A percentile compares a stretch with the other conserved stretches of the same genome.
Conservation (phyloP, 176 grass and related monocot species). For the Otatea glauca region DNA sequence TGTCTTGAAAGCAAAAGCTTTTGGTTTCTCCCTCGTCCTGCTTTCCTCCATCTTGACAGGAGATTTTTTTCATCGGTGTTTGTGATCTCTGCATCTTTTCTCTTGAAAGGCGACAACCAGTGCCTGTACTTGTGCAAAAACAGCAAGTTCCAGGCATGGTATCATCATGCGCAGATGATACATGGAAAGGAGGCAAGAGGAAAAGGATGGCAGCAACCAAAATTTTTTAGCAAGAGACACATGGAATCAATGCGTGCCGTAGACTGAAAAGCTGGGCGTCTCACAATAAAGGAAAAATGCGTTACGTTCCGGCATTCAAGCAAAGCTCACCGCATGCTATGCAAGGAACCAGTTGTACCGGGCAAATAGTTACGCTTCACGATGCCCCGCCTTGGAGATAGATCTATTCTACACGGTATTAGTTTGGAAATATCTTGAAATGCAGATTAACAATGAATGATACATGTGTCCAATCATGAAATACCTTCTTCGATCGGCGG, state of each 20-base stretch:
- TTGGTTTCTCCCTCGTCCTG: background rate
- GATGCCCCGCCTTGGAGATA: too few species aligned
- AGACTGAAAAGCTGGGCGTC: background rate
- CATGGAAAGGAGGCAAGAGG: constrained; percentile 4
- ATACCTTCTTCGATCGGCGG: background rate
- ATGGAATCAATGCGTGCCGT: constrained; percentile 22
- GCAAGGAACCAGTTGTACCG: background rate
- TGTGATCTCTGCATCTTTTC: constrained; percentile 10
- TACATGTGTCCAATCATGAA: background rate
- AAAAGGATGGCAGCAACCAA: background rate
- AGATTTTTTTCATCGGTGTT: background rate
- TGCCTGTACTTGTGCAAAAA: constrained; percentile 24
- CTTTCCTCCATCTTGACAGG: background rate
- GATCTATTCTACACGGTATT: background rate
- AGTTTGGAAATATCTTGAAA: background rate
- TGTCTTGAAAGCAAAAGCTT: background rate
- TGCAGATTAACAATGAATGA: background rate
- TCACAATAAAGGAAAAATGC: background rate
- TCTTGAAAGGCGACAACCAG: constrained; percentile 7
- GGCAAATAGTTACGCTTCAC: background rate
- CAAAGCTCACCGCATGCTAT: background rate
- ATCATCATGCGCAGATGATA: constrained; percentile 23
- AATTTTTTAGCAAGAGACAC: background rate
- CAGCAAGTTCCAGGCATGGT: constrained; percentile 13
- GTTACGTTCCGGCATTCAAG: background rate